These are phyloP conservation scores for Aspergillus persii DNA, from an alignment of 2,329 filamentous ascomycete genomes.

Conservation along the genomic window DNA sequence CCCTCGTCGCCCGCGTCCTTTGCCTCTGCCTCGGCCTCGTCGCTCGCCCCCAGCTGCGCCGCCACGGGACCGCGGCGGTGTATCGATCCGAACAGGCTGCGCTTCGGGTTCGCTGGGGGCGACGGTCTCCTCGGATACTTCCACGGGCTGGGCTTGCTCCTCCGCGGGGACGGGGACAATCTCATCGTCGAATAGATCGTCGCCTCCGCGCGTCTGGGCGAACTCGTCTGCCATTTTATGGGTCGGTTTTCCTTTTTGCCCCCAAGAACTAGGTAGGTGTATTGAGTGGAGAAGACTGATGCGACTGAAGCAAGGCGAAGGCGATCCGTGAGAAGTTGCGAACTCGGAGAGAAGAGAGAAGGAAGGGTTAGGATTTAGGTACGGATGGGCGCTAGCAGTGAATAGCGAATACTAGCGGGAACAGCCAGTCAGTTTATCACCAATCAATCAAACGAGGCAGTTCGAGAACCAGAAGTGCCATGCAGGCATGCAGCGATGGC, in stretches of 20 bases:
- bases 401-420: neutral
- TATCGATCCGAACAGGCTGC: conserved; percentile 19
- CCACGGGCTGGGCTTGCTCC: conserved; percentile 22
- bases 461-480: neutral
- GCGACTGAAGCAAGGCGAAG: conserved; percentile 16
- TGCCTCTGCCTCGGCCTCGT: conserved; percentile 30
- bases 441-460: neutral
- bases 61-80: conserved; percentile 27
- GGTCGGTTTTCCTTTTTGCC: neutral
- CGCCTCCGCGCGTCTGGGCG: conserved; percentile 49
- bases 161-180: conserved; percentile 45
- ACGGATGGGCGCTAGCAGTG: conserved; percentile 5
- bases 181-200: conserved; percentile 52
- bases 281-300: conserved; percentile 10
- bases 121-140: conserved; percentile 15
- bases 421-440: conserved; percentile 7
- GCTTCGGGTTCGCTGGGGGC: conserved; percentile 11
- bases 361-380: neutral
- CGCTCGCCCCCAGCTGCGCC: conserved; percentile 21
- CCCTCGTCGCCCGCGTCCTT: conserved; percentile 23
- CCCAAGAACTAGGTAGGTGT: conserved; percentile 1
- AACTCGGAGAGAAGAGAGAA: conserved; percentile 16
- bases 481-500: neutral
- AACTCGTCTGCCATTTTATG: conserved; percentile 38
- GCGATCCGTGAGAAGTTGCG: conserved; percentile 10